Evolutionary conservation across 2,329 filamentous ascomycete species (phyloP).

Genomic region (Curvularia lunata): DNA sequence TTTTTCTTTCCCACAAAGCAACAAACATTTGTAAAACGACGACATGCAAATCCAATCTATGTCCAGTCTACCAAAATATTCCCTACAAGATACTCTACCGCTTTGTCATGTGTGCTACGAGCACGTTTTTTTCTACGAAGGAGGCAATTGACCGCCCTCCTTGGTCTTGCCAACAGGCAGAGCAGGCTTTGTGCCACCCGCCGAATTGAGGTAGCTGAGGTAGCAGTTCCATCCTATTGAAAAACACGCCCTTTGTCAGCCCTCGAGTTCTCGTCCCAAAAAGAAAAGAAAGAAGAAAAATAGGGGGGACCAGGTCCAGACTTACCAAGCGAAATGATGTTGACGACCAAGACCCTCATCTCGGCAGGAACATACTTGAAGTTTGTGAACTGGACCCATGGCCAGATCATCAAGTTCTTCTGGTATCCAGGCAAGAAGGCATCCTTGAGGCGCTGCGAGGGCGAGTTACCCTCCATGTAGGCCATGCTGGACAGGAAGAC

Average conservation of each 20-base stretch:
- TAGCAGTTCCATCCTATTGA: slow-evolving; percentile 53
- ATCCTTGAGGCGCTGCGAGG: slow-evolving; percentile 71
- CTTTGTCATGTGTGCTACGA: too few species aligned
- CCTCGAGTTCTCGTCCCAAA: background rate
- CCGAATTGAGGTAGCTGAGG: slow-evolving; percentile 48
- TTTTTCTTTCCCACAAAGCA: background rate
- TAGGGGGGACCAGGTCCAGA: background rate
- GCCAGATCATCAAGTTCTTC: slow-evolving; percentile 91
- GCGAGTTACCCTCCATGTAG: slow-evolving; percentile 71
- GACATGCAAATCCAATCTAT: too few species aligned
- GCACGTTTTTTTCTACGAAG: slow-evolving; percentile 18
- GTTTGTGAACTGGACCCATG: slow-evolving; percentile 81
- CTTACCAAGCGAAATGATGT: slow-evolving; percentile 72
- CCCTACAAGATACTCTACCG: too few species aligned
- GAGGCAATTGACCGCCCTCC: slow-evolving; percentile 37
- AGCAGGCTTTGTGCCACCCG: slow-evolving; percentile 28
- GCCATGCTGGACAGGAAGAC: slow-evolving; percentile 87
- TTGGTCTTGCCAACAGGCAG: slow-evolving; percentile 23
- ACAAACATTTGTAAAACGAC: too few species aligned
- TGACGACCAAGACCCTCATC: slow-evolving; percentile 84
- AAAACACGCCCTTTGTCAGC: background rate
- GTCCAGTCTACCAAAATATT: too few species aligned
- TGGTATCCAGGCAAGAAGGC: slow-evolving; percentile 74
- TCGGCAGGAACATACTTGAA: slow-evolving; percentile 86
- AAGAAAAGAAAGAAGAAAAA: too few species aligned